Evolutionary conservation across 176 grass and related monocot species (phyloP).

Genomic region (Areca catechu): DNA sequence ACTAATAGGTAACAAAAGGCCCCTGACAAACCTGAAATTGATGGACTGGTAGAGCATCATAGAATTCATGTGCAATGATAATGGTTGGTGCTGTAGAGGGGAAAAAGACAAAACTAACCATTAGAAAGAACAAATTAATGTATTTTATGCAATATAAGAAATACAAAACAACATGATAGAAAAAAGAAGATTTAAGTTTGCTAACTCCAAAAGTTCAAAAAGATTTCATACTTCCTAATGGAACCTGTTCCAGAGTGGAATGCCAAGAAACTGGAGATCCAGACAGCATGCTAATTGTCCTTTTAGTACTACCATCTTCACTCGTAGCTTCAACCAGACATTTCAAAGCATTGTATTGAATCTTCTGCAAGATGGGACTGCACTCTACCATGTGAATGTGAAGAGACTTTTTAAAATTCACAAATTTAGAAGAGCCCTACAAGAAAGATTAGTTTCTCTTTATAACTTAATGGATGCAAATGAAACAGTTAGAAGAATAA

Average conservation of each 20-base stretch:
- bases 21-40: conserved; percentile 76
- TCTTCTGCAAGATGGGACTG: conserved; percentile 61
- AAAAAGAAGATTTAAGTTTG: neutral
- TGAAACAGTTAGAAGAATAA: too few species aligned
- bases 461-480: too few species aligned
- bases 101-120: conserved; percentile 10
- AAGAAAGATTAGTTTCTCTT: conserved; percentile 2
- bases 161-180: conserved; percentile 8
- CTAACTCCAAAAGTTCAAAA: neutral
- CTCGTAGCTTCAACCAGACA: conserved; percentile 41
- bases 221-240: conserved; percentile 68
- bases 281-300: conserved; percentile 55
- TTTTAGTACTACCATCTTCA: conserved; percentile 34
- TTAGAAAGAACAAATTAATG: conserved; percentile 3
- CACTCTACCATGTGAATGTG: conserved; percentile 91
- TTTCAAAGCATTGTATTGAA: conserved; percentile 73
- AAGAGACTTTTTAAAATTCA: conserved; percentile 61
- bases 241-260: conserved; percentile 79
- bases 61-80: conserved; percentile 94
- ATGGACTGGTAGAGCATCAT: conserved; percentile 78
- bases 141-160: neutral
- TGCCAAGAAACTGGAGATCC: conserved; percentile 61
- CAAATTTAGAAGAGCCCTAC: conserved; percentile 78
- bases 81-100: conserved; percentile 56
- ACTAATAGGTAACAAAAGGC: neutral